Evolutionary conservation across 2,329 filamentous ascomycete species (phyloP).

Genomic region (Harringtonia lauricola): DNA sequence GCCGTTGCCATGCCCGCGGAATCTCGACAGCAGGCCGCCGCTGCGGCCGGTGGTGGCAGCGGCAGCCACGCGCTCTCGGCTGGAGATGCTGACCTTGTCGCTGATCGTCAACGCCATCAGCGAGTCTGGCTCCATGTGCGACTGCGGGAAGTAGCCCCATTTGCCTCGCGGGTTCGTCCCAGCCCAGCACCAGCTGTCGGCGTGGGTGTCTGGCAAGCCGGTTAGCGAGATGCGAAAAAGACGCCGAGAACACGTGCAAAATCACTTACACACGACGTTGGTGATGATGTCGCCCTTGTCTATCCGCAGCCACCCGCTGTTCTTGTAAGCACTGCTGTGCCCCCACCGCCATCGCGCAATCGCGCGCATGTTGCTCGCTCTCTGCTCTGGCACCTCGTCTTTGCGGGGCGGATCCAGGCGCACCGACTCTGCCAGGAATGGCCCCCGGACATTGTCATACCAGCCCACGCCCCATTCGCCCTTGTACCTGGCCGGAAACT

Average conservation of each 20-base stretch:
- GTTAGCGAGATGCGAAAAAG: background rate
- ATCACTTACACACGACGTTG: conserved; percentile 46
- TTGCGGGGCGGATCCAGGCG: conserved; percentile 31
- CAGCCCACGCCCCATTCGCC: conserved; percentile 47
- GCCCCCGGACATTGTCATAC: conserved; percentile 38
- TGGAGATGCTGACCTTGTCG: conserved; percentile 6
- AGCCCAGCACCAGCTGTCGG: conserved; percentile 45
- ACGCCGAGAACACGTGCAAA: background rate
- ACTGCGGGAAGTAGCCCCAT: conserved; percentile 41
- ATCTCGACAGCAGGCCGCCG: conserved; percentile 7
- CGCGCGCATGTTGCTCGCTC: conserved; percentile 33
- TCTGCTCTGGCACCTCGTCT: conserved; percentile 31
- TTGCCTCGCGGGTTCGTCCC: conserved; percentile 40
- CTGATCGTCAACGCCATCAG: conserved; percentile 24
- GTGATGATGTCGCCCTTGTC: conserved; percentile 54
- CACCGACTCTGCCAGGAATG: conserved; percentile 35
- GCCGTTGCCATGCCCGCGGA: conserved; percentile 7
- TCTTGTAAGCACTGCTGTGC: conserved; percentile 24
- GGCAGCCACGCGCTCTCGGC: background rate
- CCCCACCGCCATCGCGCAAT: conserved; percentile 40
- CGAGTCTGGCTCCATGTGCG: conserved; percentile 34
- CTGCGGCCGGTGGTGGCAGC: background rate
- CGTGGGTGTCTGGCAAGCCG: conserved; percentile 20
- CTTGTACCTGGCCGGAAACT: conserved; percentile 38
- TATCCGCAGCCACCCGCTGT: conserved; percentile 41